Base-by-base conservation (phyloP, 305 asterid genomes). In the Salvia sclarea region DNA sequence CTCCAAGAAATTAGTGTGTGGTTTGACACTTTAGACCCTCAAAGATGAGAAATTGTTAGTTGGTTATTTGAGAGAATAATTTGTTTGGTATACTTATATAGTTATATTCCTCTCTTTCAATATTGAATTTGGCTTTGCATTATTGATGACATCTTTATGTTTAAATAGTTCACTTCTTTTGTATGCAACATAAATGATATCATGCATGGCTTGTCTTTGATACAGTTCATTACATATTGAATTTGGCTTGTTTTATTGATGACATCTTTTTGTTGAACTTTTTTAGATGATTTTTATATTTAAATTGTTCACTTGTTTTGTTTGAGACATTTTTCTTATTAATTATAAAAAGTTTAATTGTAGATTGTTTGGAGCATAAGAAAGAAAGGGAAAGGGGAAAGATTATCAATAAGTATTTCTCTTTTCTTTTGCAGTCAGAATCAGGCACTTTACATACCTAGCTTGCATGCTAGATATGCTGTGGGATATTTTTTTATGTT, bases 401-500 rank as follows among this genome's bases (percentile, higher is more conserved):
- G 31, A 49, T 20, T 20, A 49, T 20, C 12, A 20, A 18, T 8
- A 17, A 48, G 50, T 53, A 60, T 72, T 44, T 71, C 69, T 37
- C 76, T 63, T 70, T 64, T 56, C 37, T 40, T 60, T 70, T 80
- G 86, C 68, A 60, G 68, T 68, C 61, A 66, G 66, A 69, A 68
- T 74, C 70, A 35, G 33, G 31, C 69, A 52, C 78, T 45, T 71
- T 69, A 72, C 73, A 79, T 75, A 75, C 77, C 53, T 71, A 68
- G 24, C 83, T 81, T 79, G 71, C 70, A 71, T 40, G 38, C 47
- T 41, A 81, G 72, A 75, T 71, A 76, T 81, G 73, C 81, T 69
- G n/a, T 53, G 35, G 48, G 14, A 8, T 14, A 30, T 37, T 37
- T 20, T 37, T 22, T 5, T 5, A 37, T 47, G 7, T 47, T 6